Evolutionary conservation across 768 basidiomycete species (phyloP).

Genomic region (Pilatotrama ljubarskyi): DNA sequence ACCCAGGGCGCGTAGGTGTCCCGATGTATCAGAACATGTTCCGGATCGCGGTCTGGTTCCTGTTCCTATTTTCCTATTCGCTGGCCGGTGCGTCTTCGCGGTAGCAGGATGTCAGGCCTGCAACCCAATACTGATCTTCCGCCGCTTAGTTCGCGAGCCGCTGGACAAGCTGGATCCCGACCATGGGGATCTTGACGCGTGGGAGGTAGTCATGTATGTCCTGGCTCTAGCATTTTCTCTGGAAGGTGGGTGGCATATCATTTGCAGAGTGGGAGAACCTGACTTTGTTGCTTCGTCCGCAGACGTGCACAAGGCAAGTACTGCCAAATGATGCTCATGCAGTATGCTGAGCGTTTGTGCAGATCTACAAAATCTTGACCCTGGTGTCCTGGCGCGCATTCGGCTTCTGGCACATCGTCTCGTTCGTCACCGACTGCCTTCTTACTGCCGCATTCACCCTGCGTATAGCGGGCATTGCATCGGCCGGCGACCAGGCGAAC

Average conservation of each 20-base stretch:
- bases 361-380: conserved; percentile 72
- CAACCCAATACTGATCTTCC: neutral
- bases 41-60: conserved; percentile 73
- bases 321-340: neutral
- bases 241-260: conserved; percentile 58
- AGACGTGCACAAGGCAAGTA: conserved; percentile 57
- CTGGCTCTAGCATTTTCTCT: conserved; percentile 75
- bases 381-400: conserved; percentile 83
- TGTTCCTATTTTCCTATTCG: conserved; percentile 79
- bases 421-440: conserved; percentile 70
- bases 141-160: conserved; percentile 67
- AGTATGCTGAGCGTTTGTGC: neutral
- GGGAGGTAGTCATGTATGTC: conserved; percentile 79
- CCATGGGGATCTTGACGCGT: conserved; percentile 61
- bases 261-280: neutral
- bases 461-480: conserved; percentile 58
- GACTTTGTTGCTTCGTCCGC: neutral
- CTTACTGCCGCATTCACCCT: conserved; percentile 73
- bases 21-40: conserved; percentile 90
- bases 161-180: conserved; percentile 65
- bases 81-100: conserved; percentile 61
- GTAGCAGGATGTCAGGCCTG: neutral
- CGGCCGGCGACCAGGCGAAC: conserved; percentile 37
- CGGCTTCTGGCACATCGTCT: conserved; percentile 74
- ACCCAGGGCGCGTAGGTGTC: conserved; percentile 77